phyloP scores from a whole-genome alignment of 257 asterid genomes.

The Primulina huaijiensis region DNA sequence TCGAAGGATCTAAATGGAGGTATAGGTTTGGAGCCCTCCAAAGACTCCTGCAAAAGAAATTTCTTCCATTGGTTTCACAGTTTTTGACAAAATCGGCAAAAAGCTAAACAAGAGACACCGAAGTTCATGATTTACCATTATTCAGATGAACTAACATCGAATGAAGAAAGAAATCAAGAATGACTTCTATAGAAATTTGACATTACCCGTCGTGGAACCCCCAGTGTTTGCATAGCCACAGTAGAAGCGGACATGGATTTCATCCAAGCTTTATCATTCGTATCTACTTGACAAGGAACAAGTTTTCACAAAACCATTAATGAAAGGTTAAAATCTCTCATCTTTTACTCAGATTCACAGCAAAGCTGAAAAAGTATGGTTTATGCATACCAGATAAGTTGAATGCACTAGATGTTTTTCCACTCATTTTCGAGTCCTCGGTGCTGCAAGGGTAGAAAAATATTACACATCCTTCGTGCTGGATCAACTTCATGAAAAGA shows the following conservation, averaged over 20 bases:
- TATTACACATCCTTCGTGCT: slow-evolving; percentile 21
- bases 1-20: slow-evolving; percentile 54
- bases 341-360: slow-evolving; percentile 5
- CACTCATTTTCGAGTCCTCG: slow-evolving; percentile 48
- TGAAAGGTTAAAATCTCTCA: slow-evolving; percentile 1
- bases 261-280: slow-evolving; percentile 41
- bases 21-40: slow-evolving; percentile 49
- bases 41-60: slow-evolving; percentile 45
- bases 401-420: slow-evolving; percentile 39
- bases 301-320: slow-evolving; percentile 18
- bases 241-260: slow-evolving; percentile 63
- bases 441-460: slow-evolving; percentile 46
- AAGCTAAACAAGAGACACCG: not conserved
- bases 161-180: slow-evolving; percentile 19
- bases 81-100: slow-evolving; percentile 4
- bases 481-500: slow-evolving; percentile 19
- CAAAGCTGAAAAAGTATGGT: slow-evolving; percentile 11
- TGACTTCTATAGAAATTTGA: slow-evolving; percentile 21
- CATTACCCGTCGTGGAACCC: slow-evolving; percentile 64
- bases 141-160: not conserved
- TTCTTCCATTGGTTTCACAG: not conserved
- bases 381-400: slow-evolving; percentile 47
- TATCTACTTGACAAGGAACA: slow-evolving; percentile 36
- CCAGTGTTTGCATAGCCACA: slow-evolving; percentile 66
- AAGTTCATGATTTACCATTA: not conserved